Conservation (phyloP, 2,329 filamentous ascomycete genomes). For the Scleromitrula shiraiana region DNA sequence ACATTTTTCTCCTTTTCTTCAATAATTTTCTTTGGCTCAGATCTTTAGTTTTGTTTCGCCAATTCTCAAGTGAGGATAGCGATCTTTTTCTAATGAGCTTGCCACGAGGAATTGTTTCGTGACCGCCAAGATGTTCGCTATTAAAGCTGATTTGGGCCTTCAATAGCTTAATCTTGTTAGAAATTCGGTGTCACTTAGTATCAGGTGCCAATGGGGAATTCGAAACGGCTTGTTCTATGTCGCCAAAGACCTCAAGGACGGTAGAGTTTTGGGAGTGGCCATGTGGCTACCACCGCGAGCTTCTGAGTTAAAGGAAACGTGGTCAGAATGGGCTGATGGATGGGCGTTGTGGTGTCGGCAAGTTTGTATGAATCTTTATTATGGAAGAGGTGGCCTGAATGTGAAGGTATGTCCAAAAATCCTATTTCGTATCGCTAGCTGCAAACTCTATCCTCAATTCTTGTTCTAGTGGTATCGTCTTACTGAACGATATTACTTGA, state of each 20-base stretch:
- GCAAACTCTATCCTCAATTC: not conserved
- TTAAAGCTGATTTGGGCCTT: not conserved
- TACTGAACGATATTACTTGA: not conserved
- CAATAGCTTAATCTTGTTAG: conserved; percentile 18
- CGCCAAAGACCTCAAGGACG: conserved; percentile 47
- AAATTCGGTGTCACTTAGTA: conserved; percentile 32
- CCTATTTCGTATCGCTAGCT: conserved; percentile 6
- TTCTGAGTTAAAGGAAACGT: conserved; percentile 41
- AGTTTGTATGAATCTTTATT: conserved; percentile 57
- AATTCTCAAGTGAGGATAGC: not conserved
- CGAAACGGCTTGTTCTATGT: conserved; percentile 62
- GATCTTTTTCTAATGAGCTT: not conserved
- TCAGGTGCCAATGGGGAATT: conserved; percentile 64
- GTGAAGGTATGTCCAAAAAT: conserved; percentile 38
- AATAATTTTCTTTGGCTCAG: not conserved
- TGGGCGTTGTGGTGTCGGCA: conserved; percentile 63
- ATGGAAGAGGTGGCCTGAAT: conserved; percentile 61
- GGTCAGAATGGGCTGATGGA: conserved; percentile 53
- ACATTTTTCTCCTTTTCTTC: not conserved
- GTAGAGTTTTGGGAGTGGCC: conserved; percentile 57
- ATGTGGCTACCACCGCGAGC: conserved; percentile 61
- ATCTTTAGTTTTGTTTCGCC: not conserved
- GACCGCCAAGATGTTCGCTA: not conserved
- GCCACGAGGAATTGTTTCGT: not conserved
- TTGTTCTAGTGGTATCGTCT: not conserved